Base-by-base conservation (phyloP, 2,329 filamentous ascomycete genomes). In the Fusarium chaquense region DNA sequence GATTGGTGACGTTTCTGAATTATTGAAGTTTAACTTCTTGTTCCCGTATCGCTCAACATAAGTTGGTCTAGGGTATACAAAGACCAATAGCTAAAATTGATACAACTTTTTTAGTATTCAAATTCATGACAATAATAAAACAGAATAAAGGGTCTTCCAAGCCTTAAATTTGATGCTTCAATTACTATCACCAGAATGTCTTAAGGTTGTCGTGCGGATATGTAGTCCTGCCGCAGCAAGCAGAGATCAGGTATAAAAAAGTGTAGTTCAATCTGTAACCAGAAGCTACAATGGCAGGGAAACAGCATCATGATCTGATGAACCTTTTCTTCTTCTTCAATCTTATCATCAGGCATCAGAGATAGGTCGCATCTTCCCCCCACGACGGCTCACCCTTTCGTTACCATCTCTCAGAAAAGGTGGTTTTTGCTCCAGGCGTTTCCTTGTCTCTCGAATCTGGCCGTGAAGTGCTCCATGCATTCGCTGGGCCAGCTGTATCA, bases 381-480 rank as follows among this genome's bases (percentile, higher is more conserved):
- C 20, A 46, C 18, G 11, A 54, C 61, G 46, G 40, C 40, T 36
- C 57, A 54, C 11, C 33, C 59, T 24, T 53, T 47, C 36, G 28
- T 36, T 15, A n/a, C 46, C 46, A 54, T 35, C 22, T 54, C 46
- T 5, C 33, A 46, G 46, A 30, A 15, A 61, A 44, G 35, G 33
- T 35, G 5, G n/a, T 62, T 40, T 62, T 40, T n/a, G 46, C 45
- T 16, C 40, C 45, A 6, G 40, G 46, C 5, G 33, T 62, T 20
- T 62, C 45, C 18, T 22, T 60, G 4, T 52, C 40, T 35, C 45
- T 53, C 15, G 56, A 61, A 26, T 62, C 59, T 33, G 56, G 56
- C 16, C 40, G 40, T 28, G 33, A 62, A 11, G 20, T 46, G 6
- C 46, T 62, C 9, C 40, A 61, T 40, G 46, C 46, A n/a, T 62